Base-by-base conservation (phyloP, 768 basidiomycete genomes). In the Psilocybe cyanescens region DNA sequence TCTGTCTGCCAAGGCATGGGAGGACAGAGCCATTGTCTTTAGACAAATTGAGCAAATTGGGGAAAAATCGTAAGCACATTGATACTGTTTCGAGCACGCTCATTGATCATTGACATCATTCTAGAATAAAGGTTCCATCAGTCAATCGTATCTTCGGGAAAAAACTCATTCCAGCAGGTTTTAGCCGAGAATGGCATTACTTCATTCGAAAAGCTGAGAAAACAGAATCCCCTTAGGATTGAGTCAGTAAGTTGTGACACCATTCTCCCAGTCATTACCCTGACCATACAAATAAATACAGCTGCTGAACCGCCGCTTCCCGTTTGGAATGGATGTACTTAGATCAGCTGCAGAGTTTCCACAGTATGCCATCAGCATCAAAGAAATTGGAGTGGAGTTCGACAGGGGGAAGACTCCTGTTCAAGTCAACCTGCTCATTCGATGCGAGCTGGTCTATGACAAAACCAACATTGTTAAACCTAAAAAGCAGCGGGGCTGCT, bases 11-110 rank as follows among this genome's bases (percentile, higher is more conserved):
- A 94, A 90, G 67, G 89, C 94, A 46, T 99, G 97, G 97, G 96
- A 98, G 68, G 90, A 95, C 68, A 79, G 92, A 17, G 87, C 94
- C 4, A 78, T 88, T 12, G 90, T 97, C 6, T 82, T 99, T 57
- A 83, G 91, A 12, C 97, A 99, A 72, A 82, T 99, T 53, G 88
- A 92, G 35, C 86, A 88, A n/a, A 88, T 99, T 45, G 97, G 96
- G 33, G 93, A 95, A 70, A 94, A 94, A 84, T 93, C 92, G 92
- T 94, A 59, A 71, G 90, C 74, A 4, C 12, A 33, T 48, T 47
- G 28, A 14, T 39, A 9, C 8, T 57, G 19, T 49, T 19, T 39
- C 37, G 37, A 39, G 29, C 5, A 46, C 6, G 12, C 29, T 16
- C 9, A 17, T 29, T 33, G 28, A 57, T 24, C n/a, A 35, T 46